These are phyloP conservation scores for Biscutella laevigata DNA, from an alignment of 441 rosid genomes.

Conservation along the genomic window DNA sequence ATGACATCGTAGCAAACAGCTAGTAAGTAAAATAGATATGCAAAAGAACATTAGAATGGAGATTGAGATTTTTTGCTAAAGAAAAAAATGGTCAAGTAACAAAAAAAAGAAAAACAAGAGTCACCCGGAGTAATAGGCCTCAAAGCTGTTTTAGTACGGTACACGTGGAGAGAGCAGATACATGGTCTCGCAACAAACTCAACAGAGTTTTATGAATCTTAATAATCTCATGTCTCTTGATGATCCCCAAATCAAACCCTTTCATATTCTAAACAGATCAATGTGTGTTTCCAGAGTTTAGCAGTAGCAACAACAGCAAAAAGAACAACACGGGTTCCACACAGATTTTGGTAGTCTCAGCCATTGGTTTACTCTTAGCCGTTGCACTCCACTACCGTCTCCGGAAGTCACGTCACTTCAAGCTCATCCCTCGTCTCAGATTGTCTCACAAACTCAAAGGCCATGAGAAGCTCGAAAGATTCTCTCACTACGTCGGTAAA, in stretches of 20 bases:
- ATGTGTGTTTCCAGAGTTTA: slow-evolving; percentile 26
- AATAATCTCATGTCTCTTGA: slow-evolving; percentile 16
- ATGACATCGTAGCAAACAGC: too few species aligned
- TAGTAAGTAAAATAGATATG: too few species aligned
- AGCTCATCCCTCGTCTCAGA: slow-evolving; percentile 57
- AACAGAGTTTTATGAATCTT: slow-evolving; percentile 15
- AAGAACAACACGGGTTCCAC: slow-evolving; percentile 37
- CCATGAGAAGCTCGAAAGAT: slow-evolving; percentile 76
- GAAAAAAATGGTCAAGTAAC: slow-evolving; percentile 16
- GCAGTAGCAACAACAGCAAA: slow-evolving; percentile 28
- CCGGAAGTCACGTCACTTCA: slow-evolving; percentile 44
- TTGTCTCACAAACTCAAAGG: slow-evolving; percentile 35
- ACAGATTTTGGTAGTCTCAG: slow-evolving; percentile 59
- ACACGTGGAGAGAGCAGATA: slow-evolving; percentile 27
- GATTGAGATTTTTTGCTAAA: not conserved
- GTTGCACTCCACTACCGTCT: slow-evolving; percentile 46
- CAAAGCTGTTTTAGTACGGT: slow-evolving; percentile 15
- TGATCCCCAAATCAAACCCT: slow-evolving; percentile 7
- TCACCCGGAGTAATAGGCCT: slow-evolving; percentile 18
- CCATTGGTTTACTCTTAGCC: slow-evolving; percentile 56
- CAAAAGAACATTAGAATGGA: too few species aligned
- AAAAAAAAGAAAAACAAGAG: not conserved
- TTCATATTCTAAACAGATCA: too few species aligned
- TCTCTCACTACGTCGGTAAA: slow-evolving; percentile 92
- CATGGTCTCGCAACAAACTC: slow-evolving; percentile 25